phyloP scores from a whole-genome alignment of 2,329 filamentous ascomycete genomes.

The Aureobasidium sp. region DNA sequence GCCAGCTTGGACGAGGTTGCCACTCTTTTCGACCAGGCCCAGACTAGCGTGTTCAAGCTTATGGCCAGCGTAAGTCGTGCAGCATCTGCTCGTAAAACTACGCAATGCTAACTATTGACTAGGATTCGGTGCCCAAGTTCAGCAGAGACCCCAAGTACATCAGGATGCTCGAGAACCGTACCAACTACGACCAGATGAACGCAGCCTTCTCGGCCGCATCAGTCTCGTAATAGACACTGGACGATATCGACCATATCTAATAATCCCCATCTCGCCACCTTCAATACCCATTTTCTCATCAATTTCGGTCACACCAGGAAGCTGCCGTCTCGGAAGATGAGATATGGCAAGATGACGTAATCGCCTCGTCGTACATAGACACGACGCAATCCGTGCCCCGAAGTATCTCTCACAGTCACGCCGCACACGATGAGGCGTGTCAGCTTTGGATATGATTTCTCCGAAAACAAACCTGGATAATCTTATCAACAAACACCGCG shows the following conservation, averaged over 20 bases:
- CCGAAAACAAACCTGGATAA: not conserved
- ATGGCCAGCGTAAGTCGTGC: constrained; percentile 84
- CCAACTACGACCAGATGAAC: constrained; percentile 37
- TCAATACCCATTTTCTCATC: not conserved
- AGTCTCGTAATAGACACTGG: constrained; percentile 9
- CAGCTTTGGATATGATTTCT: constrained; percentile 3
- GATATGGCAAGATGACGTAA: not conserved
- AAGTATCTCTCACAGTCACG: not conserved
- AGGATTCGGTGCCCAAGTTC: constrained; percentile 60
- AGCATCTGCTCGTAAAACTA: not conserved
- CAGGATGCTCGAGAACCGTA: constrained; percentile 49
- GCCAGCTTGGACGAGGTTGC: constrained; percentile 86
- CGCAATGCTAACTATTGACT: constrained; percentile 19
- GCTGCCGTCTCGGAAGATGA: not conserved
- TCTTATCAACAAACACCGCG: not conserved
- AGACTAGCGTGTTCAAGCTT: constrained; percentile 93
- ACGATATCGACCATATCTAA: not conserved
- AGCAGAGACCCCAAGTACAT: constrained; percentile 54
- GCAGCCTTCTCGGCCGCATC: constrained; percentile 21
- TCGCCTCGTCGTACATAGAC: not conserved
- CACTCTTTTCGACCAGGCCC: constrained; percentile 81
- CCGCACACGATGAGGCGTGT: not conserved
- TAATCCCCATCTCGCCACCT: not conserved
- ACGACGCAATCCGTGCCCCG: not conserved
- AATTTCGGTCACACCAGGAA: not conserved